A percentile compares a stretch with the other conserved stretches of the same genome.
Evolutionary conservation across 2,329 filamentous ascomycete species (phyloP).

Genomic region (Aspergillus candidus): DNA sequence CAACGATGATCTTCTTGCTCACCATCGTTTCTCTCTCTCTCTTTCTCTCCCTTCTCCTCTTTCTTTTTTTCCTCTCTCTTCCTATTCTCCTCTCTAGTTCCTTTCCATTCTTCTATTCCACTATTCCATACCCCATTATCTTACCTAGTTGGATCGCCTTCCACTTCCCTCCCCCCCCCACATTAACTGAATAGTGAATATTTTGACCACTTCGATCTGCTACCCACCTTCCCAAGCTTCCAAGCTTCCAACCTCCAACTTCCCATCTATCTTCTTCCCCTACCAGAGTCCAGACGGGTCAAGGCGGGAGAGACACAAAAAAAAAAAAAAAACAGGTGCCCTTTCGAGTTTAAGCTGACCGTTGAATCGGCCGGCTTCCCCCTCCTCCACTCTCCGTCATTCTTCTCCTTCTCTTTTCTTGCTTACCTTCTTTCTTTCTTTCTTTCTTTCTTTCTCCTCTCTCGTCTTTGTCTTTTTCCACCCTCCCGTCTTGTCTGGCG

Average conservation of each 20-base stretch:
- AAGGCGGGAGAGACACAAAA: too few species aligned
- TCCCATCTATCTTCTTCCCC: background rate
- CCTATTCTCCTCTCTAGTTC: background rate
- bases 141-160: too few species aligned
- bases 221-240: background rate
- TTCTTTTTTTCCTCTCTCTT: conserved; percentile 3
- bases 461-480: conserved; percentile 1
- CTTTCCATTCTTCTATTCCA: background rate
- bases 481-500: background rate
- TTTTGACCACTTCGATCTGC: background rate
- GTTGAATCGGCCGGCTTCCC: background rate
- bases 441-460: background rate
- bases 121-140: too few species aligned
- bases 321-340: too few species aligned
- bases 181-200: too few species aligned
- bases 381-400: background rate
- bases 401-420: background rate
- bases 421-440: background rate
- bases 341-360: too few species aligned
- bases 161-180: too few species aligned
- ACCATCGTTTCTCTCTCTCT: conserved; percentile 6
- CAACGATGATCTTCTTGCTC: conserved; percentile 4
- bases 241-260: background rate
- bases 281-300: background rate
- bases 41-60: conserved; percentile 4